Percentiles rank a stretch among this genome's conserved stretches.
Conservation (phyloP, 305 asterid species). For the Fraxinus velutina region DNA sequence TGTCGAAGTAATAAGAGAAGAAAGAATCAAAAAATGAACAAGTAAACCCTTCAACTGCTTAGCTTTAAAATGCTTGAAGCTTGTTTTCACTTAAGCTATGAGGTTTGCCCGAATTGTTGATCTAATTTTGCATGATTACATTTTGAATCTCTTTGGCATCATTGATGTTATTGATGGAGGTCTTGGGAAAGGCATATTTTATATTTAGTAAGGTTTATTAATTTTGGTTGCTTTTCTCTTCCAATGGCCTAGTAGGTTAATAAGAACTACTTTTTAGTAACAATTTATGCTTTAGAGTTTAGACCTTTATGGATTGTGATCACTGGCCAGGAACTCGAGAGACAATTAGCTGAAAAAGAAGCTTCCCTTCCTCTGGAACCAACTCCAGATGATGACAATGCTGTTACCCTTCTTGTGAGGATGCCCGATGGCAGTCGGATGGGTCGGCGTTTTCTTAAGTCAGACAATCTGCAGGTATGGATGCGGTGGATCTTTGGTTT, state of each 20-base stretch:
- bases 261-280: neutral
- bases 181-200: neutral
- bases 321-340: constrained; percentile 64
- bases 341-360: constrained; percentile 83
- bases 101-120: neutral
- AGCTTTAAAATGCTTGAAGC: neutral
- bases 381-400: constrained; percentile 63
- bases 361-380: constrained; percentile 95
- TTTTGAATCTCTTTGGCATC: neutral
- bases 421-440: constrained; percentile 95
- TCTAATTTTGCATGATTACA: neutral
- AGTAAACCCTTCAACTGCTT: neutral
- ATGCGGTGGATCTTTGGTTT: neutral
- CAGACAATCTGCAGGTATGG: constrained; percentile 80
- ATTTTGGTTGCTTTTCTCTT: neutral
- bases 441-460: constrained; percentile 83
- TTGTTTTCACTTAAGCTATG: neutral
- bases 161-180: neutral
- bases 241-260: neutral
- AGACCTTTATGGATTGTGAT: constrained; percentile 12
- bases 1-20: neutral
- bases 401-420: constrained; percentile 88
- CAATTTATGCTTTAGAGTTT: neutral
- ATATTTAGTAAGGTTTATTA: neutral
- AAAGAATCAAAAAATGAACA: neutral